Evolutionary conservation across 2,329 filamentous ascomycete genomes (phyloP), one percentile per base, ranked within the genome.

Genomic region (Fusarium odoratissimum): DNA sequence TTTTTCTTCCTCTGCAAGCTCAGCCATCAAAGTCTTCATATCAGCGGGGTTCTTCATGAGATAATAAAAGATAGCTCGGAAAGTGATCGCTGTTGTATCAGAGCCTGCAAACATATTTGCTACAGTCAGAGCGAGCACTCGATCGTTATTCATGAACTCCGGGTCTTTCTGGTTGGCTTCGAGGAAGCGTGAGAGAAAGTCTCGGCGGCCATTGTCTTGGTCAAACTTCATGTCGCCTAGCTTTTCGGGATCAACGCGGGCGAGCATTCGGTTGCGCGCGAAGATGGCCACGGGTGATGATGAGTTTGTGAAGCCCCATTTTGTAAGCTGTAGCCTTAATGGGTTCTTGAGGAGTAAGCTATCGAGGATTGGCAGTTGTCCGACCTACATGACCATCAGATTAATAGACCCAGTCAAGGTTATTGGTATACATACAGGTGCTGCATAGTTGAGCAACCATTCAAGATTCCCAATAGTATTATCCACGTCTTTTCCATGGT

Each of bases 1-100:
- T 28, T 81, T 80, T 1, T 87, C 87, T 0, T 89, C 88, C 1
- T 81, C 82, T 74, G 93, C 90, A 3, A 94, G 79, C 80, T 95
- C 92, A 3, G 80, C 73, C 73, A 88, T 86, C 55, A 94, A 81
- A 23, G 84, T 85, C 3, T 54, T 76, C 74, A 92, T 87, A 1
- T 64, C 65, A 1, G 13, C 7, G 0, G 49, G 64, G 9, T 69
- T 49, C 28, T 56, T 71, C 35, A 74, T 49, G 0, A 74, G 57
- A 16, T 69, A 61, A 41, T 74, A 71, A 14, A 73, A 71, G 5
- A 74, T 61, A 1, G 71, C 56, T 13, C 71, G 55, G 5, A 74
- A 38, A 6, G 72, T 61, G 10, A 74, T 74, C 1, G 67, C 72
- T 0, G 72, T 74, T 1, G 72, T 74, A 8, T 74, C 72, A 7